A percentile compares a stretch with the other conserved stretches of the same genome.
phyloP scores from a whole-genome alignment of 1,284 basidiomycete species.

The Rhodotorula sp. region DNA sequence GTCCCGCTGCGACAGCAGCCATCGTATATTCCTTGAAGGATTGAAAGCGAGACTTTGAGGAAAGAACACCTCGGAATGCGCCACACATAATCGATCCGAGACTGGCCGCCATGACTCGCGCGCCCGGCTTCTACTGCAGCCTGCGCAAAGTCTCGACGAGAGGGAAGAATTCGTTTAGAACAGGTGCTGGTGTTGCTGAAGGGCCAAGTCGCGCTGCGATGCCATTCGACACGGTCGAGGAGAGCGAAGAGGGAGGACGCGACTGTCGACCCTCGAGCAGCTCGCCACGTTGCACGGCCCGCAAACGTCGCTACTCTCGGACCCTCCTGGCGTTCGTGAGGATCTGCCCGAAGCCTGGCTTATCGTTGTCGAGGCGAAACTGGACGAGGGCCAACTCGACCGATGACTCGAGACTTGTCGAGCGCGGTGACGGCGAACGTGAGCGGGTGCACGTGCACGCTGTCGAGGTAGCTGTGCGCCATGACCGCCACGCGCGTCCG shows the following conservation, averaged over 20 bases:
- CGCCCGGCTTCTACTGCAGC: too few relatives aligned
- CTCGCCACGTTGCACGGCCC: background rate
- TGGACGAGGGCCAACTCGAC: slow-evolving; percentile 5
- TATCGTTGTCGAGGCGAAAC: slow-evolving; percentile 21
- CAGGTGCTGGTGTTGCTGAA: too few relatives aligned
- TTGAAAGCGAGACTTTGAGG: too few relatives aligned
- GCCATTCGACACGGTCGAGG: background rate
- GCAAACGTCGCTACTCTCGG: background rate
- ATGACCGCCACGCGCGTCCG: too few relatives aligned
- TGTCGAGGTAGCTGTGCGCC: background rate
- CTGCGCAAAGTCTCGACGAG: slow-evolving; percentile 4
- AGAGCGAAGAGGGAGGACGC: background rate
- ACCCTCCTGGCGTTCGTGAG: background rate
- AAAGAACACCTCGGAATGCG: background rate
- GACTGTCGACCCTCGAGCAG: background rate
- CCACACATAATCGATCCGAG: background rate
- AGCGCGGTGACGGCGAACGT: slow-evolving; percentile 1
- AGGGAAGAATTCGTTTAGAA: background rate
- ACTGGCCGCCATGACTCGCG: background rate
- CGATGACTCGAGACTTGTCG: slow-evolving; percentile 1
- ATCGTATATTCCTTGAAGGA: too few relatives aligned
- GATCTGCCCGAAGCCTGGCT: background rate
- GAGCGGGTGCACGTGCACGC: slow-evolving; percentile 9
- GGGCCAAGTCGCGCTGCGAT: background rate
- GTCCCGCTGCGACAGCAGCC: too few relatives aligned